Percentiles rank a stretch among this genome's conserved stretches.
These are phyloP conservation scores for Gloeopeniophorella convolvens DNA, from an alignment of 768 basidiomycete genomes.

Conservation along the genomic window DNA sequence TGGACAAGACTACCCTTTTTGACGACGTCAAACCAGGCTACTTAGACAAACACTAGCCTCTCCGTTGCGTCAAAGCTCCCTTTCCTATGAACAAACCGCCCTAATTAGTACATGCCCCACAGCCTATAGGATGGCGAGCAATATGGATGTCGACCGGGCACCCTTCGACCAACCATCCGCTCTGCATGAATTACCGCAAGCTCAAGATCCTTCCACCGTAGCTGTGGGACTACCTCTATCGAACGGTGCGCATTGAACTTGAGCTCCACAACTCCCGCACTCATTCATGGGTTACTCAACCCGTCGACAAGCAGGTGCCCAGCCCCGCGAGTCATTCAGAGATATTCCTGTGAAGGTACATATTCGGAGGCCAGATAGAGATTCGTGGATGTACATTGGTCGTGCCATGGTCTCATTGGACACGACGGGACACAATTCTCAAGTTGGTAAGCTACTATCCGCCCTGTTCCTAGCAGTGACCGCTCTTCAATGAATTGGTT, in stretches of 20 bases:
- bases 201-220: background rate
- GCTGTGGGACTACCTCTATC: background rate
- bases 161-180: background rate
- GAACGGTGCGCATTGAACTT: conserved; percentile 3
- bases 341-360: conserved; percentile 84
- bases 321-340: conserved; percentile 52
- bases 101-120: background rate
- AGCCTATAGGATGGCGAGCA: conserved; percentile 12
- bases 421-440: conserved; percentile 65
- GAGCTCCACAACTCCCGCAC: background rate
- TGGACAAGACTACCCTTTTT: too few species aligned
- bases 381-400: conserved; percentile 78
- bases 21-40: too few species aligned
- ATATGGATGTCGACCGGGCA: conserved; percentile 18
- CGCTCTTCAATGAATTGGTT: background rate
- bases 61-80: background rate
- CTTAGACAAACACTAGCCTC: background rate
- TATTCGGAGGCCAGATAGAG: conserved; percentile 69
- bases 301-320: background rate
- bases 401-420: conserved; percentile 74
- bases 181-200: conserved; percentile 6
- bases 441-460: conserved; percentile 54
- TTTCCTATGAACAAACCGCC: background rate
- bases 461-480: background rate
- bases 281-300: background rate